Percentiles rank a stretch among this genome's conserved stretches.
phyloP scores from a whole-genome alignment of 192 early-diverging fungal species.

The Phlyctochytrium planicorne region DNA sequence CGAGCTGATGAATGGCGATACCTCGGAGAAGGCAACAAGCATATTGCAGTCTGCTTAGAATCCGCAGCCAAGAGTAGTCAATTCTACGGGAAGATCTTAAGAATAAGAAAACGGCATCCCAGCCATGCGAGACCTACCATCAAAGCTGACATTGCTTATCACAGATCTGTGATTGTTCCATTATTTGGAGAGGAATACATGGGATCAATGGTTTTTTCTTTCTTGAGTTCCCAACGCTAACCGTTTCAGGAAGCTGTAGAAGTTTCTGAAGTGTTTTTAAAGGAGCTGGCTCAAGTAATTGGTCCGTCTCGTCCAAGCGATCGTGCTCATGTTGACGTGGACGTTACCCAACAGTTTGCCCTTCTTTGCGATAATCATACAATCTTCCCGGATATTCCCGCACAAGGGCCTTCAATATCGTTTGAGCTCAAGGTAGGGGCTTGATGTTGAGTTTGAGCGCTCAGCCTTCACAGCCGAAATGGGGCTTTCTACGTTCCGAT shows the following conservation, averaged over 20 bases:
- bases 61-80: constrained; percentile 24
- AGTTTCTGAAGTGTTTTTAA: constrained; percentile 40
- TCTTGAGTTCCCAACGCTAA: constrained; percentile 1
- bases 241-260: constrained; percentile 12
- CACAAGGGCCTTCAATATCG: not conserved
- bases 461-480: constrained; percentile 66
- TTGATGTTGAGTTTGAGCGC: too few species aligned
- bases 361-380: not conserved
- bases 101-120: not conserved
- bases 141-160: constrained; percentile 4
- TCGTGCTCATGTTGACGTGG: not conserved
- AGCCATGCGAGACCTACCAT: not conserved
- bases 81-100: constrained; percentile 34
- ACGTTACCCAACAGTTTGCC: constrained; percentile 12
- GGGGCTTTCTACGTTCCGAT: constrained; percentile 65
- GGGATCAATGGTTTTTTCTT: not conserved
- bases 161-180: constrained; percentile 5
- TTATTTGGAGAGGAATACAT: not conserved
- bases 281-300: constrained; percentile 25
- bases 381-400: not conserved
- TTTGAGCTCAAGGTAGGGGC: not conserved
- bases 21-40: constrained; percentile 73
- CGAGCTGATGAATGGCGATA: constrained; percentile 69
- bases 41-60: constrained; percentile 60
- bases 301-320: not conserved